Conservation (phyloP, 192 early-diverging fungal genomes). For the Coemansia aciculifera region DNA sequence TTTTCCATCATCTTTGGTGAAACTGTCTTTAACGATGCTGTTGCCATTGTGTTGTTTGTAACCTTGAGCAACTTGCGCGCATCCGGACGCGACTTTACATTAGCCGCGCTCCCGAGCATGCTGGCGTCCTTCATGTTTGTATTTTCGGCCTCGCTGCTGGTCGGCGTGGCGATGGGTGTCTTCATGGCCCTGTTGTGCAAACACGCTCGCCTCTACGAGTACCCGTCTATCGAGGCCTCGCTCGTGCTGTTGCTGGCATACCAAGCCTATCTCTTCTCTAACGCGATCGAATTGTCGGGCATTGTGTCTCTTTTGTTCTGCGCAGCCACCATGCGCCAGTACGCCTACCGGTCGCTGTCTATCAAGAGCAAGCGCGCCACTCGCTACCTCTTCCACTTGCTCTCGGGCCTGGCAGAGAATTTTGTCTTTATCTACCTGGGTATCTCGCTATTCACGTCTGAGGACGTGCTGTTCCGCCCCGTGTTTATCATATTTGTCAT, state of each 20-base stretch:
- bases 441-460: constrained; percentile 84
- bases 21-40: constrained; percentile 93
- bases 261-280: constrained; percentile 89
- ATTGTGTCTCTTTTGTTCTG: constrained; percentile 94
- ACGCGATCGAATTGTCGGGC: constrained; percentile 82
- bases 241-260: constrained; percentile 86
- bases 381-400: constrained; percentile 88
- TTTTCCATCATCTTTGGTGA: constrained; percentile 98
- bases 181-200: constrained; percentile 84
- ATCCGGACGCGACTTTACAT: constrained; percentile 64
- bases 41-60: constrained; percentile 94
- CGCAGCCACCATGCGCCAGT: constrained; percentile 90
- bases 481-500: constrained; percentile 75
- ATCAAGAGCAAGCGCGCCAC: constrained; percentile 75
- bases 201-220: constrained; percentile 79
- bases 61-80: constrained; percentile 72
- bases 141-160: constrained; percentile 78
- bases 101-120: constrained; percentile 63
- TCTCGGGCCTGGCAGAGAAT: constrained; percentile 91
- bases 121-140: constrained; percentile 77
- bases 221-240: constrained; percentile 84
- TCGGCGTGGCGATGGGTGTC: constrained; percentile 80
- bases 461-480: constrained; percentile 69
- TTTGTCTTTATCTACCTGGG: constrained; percentile 98
- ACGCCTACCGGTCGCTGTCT: constrained; percentile 90